phyloP scores from a whole-genome alignment of 1,139 yeast genomes.

The Hanseniaspora sp. region DNA sequence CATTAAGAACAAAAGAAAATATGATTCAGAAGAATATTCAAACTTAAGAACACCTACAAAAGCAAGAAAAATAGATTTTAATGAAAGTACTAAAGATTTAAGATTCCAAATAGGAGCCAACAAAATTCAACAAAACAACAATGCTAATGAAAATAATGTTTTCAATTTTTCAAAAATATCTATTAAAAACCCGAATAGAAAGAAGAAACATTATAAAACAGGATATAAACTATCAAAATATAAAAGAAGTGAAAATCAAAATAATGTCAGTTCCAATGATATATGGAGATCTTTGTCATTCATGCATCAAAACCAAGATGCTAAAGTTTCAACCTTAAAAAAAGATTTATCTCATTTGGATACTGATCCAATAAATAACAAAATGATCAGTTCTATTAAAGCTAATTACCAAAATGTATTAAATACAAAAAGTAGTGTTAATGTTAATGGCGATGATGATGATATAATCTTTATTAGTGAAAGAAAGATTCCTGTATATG shows the following conservation, averaged over 20 bases:
- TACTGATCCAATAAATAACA: neutral
- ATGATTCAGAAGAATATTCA: neutral
- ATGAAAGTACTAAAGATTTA: neutral
- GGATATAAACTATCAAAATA: neutral
- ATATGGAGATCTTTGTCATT: neutral
- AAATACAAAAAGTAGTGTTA: constrained; percentile 14
- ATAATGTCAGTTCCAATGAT: neutral
- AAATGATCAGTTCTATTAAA: neutral
- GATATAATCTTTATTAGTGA: constrained; percentile 30
- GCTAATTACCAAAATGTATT: neutral
- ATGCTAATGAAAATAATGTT: neutral
- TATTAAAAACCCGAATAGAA: neutral
- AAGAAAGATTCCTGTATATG: constrained; percentile 24
- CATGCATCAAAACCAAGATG: neutral
- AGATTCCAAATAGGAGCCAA: neutral
- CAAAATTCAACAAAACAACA: neutral
- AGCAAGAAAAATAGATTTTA: neutral
- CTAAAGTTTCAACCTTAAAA: neutral
- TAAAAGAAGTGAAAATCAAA: neutral
- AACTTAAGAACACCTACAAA: neutral
- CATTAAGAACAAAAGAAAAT: neutral
- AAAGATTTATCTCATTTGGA: neutral
- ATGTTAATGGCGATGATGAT: constrained; percentile 16
- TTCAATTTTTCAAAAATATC: neutral
- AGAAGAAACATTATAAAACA: constrained; percentile 6